phyloP scores from a whole-genome alignment of 371 early-diverging fungal genomes.

The Rhizomucor pusillus region DNA sequence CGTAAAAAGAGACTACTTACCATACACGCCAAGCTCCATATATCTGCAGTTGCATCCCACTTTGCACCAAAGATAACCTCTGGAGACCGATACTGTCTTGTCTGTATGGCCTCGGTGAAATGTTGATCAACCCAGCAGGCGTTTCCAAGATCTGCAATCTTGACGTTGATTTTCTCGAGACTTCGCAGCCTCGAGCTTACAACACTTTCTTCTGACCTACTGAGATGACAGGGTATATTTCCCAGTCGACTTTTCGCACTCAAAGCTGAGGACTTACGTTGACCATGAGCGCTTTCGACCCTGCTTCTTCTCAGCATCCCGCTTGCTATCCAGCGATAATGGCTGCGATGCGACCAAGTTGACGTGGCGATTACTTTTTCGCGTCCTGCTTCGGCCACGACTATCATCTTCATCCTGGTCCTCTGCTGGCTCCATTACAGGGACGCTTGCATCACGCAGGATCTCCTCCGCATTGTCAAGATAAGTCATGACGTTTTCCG shows the following conservation, averaged over 20 bases:
- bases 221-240: background rate
- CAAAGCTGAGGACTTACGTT: slow-evolving; percentile 2
- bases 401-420: slow-evolving; percentile 11
- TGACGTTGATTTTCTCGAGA: slow-evolving; percentile 62
- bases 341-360: slow-evolving; percentile 42
- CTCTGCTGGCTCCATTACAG: background rate
- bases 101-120: slow-evolving; percentile 96
- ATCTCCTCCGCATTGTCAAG: slow-evolving; percentile 82
- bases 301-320: slow-evolving; percentile 2
- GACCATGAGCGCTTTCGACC: slow-evolving; percentile 3
- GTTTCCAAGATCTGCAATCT: slow-evolving; percentile 97
- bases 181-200: slow-evolving; percentile 6
- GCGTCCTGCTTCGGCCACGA: slow-evolving; percentile 31
- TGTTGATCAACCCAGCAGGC: slow-evolving; percentile 97
- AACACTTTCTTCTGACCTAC: slow-evolving; percentile 3
- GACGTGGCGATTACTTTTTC: slow-evolving; percentile 20
- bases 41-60: slow-evolving; percentile 92
- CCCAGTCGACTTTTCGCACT: too few relatives aligned
- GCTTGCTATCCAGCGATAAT: slow-evolving; percentile 13
- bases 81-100: slow-evolving; percentile 97
- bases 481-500: slow-evolving; percentile 93
- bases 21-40: slow-evolving; percentile 98
- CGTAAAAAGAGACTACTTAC: slow-evolving; percentile 30
- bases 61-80: slow-evolving; percentile 95
- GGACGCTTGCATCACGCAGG: slow-evolving; percentile 18